These are phyloP conservation scores for Alternaria gaisen DNA, from an alignment of 2,329 filamentous ascomycete species.

Conservation along the genomic window DNA sequence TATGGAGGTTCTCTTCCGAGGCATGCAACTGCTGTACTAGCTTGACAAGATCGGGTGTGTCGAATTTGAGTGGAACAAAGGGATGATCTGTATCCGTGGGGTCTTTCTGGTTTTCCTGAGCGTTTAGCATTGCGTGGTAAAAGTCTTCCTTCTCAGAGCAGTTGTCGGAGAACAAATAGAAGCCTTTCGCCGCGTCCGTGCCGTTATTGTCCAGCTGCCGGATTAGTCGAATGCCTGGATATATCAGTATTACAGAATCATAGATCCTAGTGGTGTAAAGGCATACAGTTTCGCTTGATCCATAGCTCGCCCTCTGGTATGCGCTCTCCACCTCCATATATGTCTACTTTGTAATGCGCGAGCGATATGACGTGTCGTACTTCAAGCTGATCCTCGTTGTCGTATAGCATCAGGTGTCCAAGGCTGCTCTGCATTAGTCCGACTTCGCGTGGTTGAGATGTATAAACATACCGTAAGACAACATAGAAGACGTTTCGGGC, in stretches of 20 bases:
- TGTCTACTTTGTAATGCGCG: conserved; percentile 82
- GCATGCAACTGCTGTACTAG: conserved; percentile 91
- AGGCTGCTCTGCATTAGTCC: conserved; percentile 52
- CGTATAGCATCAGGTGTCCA: conserved; percentile 96
- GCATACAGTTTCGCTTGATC: conserved; percentile 84
- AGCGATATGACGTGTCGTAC: conserved; percentile 96
- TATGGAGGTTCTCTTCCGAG: conserved; percentile 88
- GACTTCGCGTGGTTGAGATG: neutral
- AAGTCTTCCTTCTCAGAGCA: conserved; percentile 98
- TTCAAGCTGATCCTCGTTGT: conserved; percentile 93
- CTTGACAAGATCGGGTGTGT: conserved; percentile 85
- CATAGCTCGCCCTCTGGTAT: conserved; percentile 94
- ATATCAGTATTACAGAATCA: conserved; percentile 14
- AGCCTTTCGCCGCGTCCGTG: conserved; percentile 76
- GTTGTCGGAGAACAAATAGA: conserved; percentile 94
- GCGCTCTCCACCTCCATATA: conserved; percentile 79
- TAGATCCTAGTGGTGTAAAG: neutral
- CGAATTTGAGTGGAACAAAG: conserved; percentile 78
- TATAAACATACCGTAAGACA: conserved; percentile 73
- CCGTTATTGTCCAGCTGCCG: conserved; percentile 66
- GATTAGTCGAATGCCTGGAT: conserved; percentile 70
- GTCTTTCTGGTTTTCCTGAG: conserved; percentile 75
- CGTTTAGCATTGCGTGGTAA: conserved; percentile 89
- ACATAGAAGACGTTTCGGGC: conserved; percentile 94
- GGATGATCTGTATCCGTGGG: conserved; percentile 59